Percentiles rank a stretch among this genome's conserved stretches.
Conservation (phyloP, 768 basidiomycete genomes). For the Harrya chromipes region DNA sequence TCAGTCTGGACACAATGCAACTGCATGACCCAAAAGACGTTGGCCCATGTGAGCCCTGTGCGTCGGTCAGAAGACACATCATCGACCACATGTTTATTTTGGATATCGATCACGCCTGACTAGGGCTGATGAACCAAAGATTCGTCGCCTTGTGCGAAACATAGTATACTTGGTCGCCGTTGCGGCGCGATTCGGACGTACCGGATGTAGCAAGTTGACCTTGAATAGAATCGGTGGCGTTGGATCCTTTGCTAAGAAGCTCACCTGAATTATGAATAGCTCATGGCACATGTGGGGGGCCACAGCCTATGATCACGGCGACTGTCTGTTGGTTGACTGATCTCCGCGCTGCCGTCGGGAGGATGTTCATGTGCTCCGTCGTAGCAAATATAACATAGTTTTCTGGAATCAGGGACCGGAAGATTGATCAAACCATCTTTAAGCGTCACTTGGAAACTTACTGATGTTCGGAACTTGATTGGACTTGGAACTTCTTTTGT, state of each 20-base stretch:
- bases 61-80: background rate
- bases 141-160: background rate
- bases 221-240: constrained; percentile 1
- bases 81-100: background rate
- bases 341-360: background rate
- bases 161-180: background rate
- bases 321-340: background rate
- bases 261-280: too few species aligned
- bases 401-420: background rate
- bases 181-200: background rate
- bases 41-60: background rate
- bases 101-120: background rate
- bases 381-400: background rate
- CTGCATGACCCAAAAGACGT: background rate
- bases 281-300: too few species aligned
- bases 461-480: too few species aligned
- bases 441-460: too few species aligned
- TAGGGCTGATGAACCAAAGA: background rate
- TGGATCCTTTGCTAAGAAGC: background rate
- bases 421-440: background rate
- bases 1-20: background rate
- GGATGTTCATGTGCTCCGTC: background rate
- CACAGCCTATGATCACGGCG: too few species aligned
- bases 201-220: background rate
- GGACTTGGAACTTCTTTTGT: too few species aligned